Base-by-base conservation (phyloP, 805 yeast species). In the Kregervanrija fluxuum region DNA sequence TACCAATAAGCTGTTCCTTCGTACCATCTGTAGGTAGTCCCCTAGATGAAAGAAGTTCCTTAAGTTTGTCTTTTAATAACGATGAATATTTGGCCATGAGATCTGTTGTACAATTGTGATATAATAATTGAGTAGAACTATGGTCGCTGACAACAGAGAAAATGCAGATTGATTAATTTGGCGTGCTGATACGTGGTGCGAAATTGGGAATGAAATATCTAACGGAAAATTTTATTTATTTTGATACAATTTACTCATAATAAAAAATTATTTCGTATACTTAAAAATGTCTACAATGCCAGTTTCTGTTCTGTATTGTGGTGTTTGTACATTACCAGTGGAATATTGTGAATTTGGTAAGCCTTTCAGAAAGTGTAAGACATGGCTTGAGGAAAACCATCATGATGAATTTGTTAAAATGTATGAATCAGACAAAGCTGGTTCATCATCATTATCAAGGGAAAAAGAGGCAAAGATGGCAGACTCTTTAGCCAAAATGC, bases 261-360 rank as follows among this genome's bases (percentile, higher is more conserved):
- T n/a, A 33, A 14, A n/a, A 12, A 33, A 33, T 38, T 42, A 43
- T 36, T 39, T 8, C 5, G 14, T 8, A 17, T 6, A 10, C 8
- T 9, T 13, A 11, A 4, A 11, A 41, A 50, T 47, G 35, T 22
- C 36, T 14, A 46, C 36, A 37, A 42, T 40, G 33, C 62, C 62
- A 4, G 54, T 55, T 10, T 57, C 61, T 17, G 76, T 81, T 15
- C 57, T 74, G 12, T 87, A 87, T 66, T 87, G 96, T 61, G 88
- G 79, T 5, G 75, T 86, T 11, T 87, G 96, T 61, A 67, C 87
- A 1, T 81, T 75, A 59, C 95, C 96, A n/a, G 87, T 87, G 4
- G 96, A 80, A 64, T 90, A 81, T 67, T 90, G 98, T 68, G 97
- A 91, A 61, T 90, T 90, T 60, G 93, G 95, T 11, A 85, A 84